Evolutionary conservation across 2,329 filamentous ascomycete genomes (phyloP).

Genomic region (Calonectria hawksworthii): DNA sequence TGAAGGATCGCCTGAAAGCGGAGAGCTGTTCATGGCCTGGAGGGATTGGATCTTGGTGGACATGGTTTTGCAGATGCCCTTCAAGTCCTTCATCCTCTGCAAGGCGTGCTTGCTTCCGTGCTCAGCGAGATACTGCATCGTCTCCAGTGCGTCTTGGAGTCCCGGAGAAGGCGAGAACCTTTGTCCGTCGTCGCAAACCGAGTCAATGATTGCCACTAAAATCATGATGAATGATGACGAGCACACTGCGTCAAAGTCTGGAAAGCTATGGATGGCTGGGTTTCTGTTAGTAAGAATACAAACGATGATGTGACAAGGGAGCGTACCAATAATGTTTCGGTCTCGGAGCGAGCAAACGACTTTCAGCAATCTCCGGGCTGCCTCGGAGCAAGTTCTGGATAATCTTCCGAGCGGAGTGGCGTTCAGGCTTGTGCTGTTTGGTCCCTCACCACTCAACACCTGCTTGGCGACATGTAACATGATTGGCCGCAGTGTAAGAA

Average conservation of each 20-base stretch:
- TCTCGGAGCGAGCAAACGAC: slow-evolving; percentile 47
- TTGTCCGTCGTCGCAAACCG: slow-evolving; percentile 41
- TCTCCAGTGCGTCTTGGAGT: slow-evolving; percentile 43
- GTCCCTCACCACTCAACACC: slow-evolving; percentile 42
- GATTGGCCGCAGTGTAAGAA: slow-evolving; percentile 48
- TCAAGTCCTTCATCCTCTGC: slow-evolving; percentile 42
- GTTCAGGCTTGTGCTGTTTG: slow-evolving; percentile 39
- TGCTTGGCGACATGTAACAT: slow-evolving; percentile 48
- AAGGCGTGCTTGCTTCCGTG: slow-evolving; percentile 45
- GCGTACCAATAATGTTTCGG: slow-evolving; percentile 47
- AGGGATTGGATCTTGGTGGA: slow-evolving; percentile 44
- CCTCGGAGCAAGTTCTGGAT: slow-evolving; percentile 47
- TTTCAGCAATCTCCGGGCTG: slow-evolving; percentile 45
- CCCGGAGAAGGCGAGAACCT: slow-evolving; percentile 45
- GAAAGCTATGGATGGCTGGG: slow-evolving; percentile 43
- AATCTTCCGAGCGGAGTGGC: slow-evolving; percentile 45
- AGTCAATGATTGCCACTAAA: slow-evolving; percentile 43
- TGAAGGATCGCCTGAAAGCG: slow-evolving; percentile 18
- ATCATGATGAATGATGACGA: slow-evolving; percentile 48
- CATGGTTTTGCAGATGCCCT: slow-evolving; percentile 44
- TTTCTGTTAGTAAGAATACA: not conserved
- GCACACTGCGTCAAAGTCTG: slow-evolving; percentile 45
- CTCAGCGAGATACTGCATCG: slow-evolving; percentile 46
- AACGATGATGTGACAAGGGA: not conserved
- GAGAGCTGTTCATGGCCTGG: slow-evolving; percentile 42